Conservation (phyloP, 208 protist genomes). For the Leishmania mexicana region DNA sequence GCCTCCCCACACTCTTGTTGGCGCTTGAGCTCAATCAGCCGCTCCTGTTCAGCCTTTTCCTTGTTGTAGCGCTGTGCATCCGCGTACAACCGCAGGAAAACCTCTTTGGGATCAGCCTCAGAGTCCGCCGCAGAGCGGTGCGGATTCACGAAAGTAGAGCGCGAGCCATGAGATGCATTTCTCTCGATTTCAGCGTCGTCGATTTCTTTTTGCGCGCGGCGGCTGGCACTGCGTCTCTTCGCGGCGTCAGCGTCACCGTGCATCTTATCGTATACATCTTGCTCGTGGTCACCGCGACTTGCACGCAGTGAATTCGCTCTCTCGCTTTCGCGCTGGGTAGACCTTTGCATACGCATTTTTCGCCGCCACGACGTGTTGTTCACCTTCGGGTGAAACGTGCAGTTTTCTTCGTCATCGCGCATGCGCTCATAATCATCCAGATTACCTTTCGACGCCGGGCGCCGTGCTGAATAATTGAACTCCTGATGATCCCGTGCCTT, state of each 20-base stretch:
- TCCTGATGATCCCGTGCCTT: neutral
- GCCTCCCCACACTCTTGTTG: conserved; percentile 30
- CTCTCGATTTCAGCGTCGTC: conserved; percentile 10
- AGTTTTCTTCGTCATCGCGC: conserved; percentile 39
- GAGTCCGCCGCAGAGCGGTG: conserved; percentile 2
- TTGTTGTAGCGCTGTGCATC: conserved; percentile 58
- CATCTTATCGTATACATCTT: conserved; percentile 16
- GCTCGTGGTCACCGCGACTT: conserved; percentile 20
- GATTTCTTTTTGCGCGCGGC: neutral
- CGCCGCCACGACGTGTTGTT: conserved; percentile 11
- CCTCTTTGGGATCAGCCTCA: conserved; percentile 7
- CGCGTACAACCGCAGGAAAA: conserved; percentile 65
- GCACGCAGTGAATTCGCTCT: neutral
- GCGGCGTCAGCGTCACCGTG: conserved; percentile 23
- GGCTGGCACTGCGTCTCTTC: conserved; percentile 2
- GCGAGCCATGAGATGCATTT: conserved; percentile 9
- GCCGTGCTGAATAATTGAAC: neutral
- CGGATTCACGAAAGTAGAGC: neutral
- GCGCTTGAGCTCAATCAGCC: conserved; percentile 28
- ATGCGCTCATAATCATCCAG: conserved; percentile 10
- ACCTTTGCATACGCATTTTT: neutral
- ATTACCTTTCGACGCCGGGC: neutral
- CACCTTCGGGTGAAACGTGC: conserved; percentile 48
- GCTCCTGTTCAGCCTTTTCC: conserved; percentile 38
- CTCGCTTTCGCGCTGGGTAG: conserved; percentile 2